Base-by-base conservation (phyloP, 352 stramenopile species). In the Globisporangium irregulare region DNA sequence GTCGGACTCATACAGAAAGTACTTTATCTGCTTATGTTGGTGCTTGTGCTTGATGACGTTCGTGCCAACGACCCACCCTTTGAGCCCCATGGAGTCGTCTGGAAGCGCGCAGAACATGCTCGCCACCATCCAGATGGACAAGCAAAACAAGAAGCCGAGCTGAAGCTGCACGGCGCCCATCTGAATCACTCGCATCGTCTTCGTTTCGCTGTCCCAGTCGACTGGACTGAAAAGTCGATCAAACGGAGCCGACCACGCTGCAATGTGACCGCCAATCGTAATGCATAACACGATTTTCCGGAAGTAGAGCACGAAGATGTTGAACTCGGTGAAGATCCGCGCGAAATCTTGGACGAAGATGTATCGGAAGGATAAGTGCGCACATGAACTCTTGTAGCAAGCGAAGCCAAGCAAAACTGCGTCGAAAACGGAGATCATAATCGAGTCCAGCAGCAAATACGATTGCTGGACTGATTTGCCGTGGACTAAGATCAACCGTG, bases 341-440 rank as follows among this genome's bases (percentile, higher is more conserved):
- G 75, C 75, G 64, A 82, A 79, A 58, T 85, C 73, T 18, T 72
- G 68, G 24, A 85, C 62, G 32, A 82, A 85, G 4, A 80, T 66
- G 56, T 73, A 62, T 27, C 59, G 64, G 54, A 81, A 85, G 3
- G 75, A 70, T 25, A 36, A 50, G n/a, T 72, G 66, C 12, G 73
- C 71, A 18, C 69, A 75, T 20, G 57, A 65, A 22, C 64, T 72
- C 48, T 82, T 78, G 34, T 68, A 68, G 8, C 66, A 64, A 3
- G 73, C 66, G 25, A 76, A 59, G 1, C 18, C 24, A 1, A 78
- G 57, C 20, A 85, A 32, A 8, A 74, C 15, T 8, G 59, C 60
- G 36, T 85, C 78, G 20, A 65, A 64, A 7, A 68, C 38, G 2
- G 57, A 62, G 55, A 80, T 62, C 14, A 76, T 59, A n/a, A 81